A percentile compares a stretch with the other conserved stretches of the same genome.
Evolutionary conservation across 805 yeast species (phyloP).

Genomic region (Nematodospora valgi): DNA sequence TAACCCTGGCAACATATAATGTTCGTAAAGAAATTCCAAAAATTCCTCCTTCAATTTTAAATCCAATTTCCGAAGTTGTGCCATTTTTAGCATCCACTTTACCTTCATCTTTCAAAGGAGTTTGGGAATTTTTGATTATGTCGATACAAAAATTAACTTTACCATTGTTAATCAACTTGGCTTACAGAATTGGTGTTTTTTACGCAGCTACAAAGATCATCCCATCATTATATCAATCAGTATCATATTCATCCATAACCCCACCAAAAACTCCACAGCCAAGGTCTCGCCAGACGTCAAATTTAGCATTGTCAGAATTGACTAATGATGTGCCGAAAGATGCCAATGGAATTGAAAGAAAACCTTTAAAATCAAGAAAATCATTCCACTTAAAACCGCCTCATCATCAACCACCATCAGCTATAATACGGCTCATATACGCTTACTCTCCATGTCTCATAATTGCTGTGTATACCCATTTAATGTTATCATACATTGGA

Average conservation of each 20-base stretch:
- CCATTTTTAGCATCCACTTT: slow-evolving; percentile 50
- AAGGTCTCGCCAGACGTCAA: slow-evolving; percentile 32
- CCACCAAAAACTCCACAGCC: slow-evolving; percentile 41
- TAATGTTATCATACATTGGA: slow-evolving; percentile 85
- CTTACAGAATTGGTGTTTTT: slow-evolving; percentile 82
- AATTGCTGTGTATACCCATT: slow-evolving; percentile 91
- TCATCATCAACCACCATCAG: slow-evolving; percentile 19
- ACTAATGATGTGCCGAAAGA: no score
- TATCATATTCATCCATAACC: slow-evolving; percentile 32
- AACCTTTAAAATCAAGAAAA: slow-evolving; percentile 6
- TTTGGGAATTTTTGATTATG: slow-evolving; percentile 51
- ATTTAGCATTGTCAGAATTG: slow-evolving; percentile 23
- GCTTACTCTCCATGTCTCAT: slow-evolving; percentile 92
- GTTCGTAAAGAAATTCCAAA: slow-evolving; percentile 32
- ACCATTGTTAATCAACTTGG: slow-evolving; percentile 75
- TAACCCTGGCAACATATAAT: slow-evolving; percentile 32
- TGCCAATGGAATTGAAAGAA: no score
- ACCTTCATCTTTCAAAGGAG: slow-evolving; percentile 50
- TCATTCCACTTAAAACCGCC: slow-evolving; percentile 15
- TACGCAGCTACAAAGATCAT: slow-evolving; percentile 92
- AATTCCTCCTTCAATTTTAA: slow-evolving; percentile 34
- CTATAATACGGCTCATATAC: slow-evolving; percentile 51
- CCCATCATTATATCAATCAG: slow-evolving; percentile 60
- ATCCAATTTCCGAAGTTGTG: slow-evolving; percentile 30
- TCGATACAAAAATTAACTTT: slow-evolving; percentile 68